These are phyloP conservation scores for Colletotrichum agaves DNA, from an alignment of 2,329 filamentous ascomycete species.

Conservation along the genomic window DNA sequence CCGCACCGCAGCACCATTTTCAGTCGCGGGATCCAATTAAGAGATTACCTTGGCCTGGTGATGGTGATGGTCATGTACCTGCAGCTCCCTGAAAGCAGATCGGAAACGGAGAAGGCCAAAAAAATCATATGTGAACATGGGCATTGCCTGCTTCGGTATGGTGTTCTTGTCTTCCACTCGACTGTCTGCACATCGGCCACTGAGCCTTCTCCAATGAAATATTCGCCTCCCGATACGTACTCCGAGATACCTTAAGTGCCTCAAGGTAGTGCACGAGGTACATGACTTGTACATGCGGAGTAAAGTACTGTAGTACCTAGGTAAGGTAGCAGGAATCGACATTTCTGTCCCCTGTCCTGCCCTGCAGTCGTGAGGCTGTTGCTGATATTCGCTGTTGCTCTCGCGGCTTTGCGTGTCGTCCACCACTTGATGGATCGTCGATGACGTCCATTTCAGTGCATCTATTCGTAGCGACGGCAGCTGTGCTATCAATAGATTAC, in stretches of 20 bases:
- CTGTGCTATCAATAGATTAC: neutral
- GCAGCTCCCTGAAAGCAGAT: neutral
- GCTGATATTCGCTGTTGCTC: neutral
- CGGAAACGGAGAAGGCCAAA: neutral
- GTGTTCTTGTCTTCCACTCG: neutral
- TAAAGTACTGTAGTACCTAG: too few relatives aligned
- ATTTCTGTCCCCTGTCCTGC: neutral
- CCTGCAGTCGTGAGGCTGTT: neutral
- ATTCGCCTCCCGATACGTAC: conserved; percentile 28
- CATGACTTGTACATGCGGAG: neutral
- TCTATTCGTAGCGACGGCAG: neutral
- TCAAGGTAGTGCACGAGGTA: neutral
- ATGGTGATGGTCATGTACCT: neutral
- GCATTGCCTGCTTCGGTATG: conserved; percentile 3
- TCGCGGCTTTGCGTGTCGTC: neutral
- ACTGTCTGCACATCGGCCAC: conserved; percentile 27
- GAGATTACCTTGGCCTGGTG: neutral
- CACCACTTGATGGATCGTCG: conserved; percentile 11
- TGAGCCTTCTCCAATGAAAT: neutral
- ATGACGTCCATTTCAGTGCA: neutral
- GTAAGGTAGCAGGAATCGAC: neutral
- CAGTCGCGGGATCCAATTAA: conserved; percentile 8
- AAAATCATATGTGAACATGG: neutral
- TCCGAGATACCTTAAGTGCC: neutral
- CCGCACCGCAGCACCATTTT: conserved; percentile 13